These are phyloP conservation scores for Aspergillus incahuasiensis DNA, from an alignment of 495 filamentous ascomycete genomes.

Conservation along the genomic window DNA sequence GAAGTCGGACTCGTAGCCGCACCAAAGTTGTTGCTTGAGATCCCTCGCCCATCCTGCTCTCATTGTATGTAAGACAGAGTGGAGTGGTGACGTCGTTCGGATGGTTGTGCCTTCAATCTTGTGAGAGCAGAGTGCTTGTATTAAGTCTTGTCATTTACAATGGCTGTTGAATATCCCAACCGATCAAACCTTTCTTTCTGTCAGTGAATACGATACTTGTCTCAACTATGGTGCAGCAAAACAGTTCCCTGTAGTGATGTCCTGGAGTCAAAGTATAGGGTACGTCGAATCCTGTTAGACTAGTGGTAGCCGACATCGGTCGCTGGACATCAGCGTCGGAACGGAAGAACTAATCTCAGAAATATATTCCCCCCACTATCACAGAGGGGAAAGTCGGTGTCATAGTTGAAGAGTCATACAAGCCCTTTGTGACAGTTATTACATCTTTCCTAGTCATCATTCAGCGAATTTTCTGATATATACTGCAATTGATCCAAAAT, in stretches of 20 bases:
- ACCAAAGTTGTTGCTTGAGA: slow-evolving; percentile 28
- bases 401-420: slow-evolving; percentile 15
- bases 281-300: too few species aligned
- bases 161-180: too few species aligned
- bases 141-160: not conserved
- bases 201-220: too few species aligned
- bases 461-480: not conserved
- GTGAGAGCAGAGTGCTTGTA: not conserved
- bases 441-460: slow-evolving; percentile 10
- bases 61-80: not conserved
- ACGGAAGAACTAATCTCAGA: slow-evolving; percentile 28
- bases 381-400: slow-evolving; percentile 30
- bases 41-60: not conserved
- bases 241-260: too few species aligned
- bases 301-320: slow-evolving; percentile 27
- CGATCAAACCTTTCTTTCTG: too few species aligned
- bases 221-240: too few species aligned
- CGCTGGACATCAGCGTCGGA: slow-evolving; percentile 28
- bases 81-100: not conserved
- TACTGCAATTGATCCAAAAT: slow-evolving; percentile 9
- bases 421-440: slow-evolving; percentile 1
- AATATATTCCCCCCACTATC: slow-evolving; percentile 29
- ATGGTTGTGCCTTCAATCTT: not conserved
- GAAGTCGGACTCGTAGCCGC: slow-evolving; percentile 40
- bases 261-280: too few species aligned